phyloP scores from a whole-genome alignment of 2,329 filamentous ascomycete species.

The Claviceps digitariae region DNA sequence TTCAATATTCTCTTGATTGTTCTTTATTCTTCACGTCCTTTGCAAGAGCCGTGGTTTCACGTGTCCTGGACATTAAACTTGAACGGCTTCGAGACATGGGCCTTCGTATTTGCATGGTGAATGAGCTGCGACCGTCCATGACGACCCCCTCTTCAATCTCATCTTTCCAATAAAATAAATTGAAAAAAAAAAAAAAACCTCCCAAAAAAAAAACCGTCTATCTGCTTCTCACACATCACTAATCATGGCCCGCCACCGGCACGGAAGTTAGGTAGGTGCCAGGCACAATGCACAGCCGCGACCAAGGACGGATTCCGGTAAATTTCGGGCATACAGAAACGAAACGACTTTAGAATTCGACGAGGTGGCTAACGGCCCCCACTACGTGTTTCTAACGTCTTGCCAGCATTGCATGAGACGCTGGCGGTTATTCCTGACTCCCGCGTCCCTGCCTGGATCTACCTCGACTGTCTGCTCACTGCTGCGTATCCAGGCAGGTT shows the following conservation, averaged over 20 bases:
- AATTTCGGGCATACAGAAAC: constrained; percentile 1
- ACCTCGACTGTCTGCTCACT: background rate
- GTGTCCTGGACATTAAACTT: background rate
- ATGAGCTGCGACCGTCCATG: no score
- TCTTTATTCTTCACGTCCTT: background rate
- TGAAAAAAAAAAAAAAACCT: no score
- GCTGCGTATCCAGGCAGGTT: background rate
- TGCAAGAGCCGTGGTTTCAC: background rate
- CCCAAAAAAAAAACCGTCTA: no score
- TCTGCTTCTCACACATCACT: no score
- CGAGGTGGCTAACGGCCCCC: background rate
- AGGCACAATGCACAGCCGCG: background rate
- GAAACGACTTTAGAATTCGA: background rate
- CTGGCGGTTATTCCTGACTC: background rate
- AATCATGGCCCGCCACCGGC: no score
- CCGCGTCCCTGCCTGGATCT: no score
- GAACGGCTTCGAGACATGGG: no score
- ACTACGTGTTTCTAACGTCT: background rate
- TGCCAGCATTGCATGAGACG: background rate
- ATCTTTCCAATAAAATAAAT: no score
- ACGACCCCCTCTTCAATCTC: no score
- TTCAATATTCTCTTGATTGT: background rate
- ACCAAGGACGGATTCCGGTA: background rate
- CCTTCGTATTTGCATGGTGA: no score
- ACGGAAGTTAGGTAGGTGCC: no score